These are phyloP conservation scores for Hypomyces perniciosus DNA, from an alignment of 2,329 filamentous ascomycete species.

Conservation along the genomic window DNA sequence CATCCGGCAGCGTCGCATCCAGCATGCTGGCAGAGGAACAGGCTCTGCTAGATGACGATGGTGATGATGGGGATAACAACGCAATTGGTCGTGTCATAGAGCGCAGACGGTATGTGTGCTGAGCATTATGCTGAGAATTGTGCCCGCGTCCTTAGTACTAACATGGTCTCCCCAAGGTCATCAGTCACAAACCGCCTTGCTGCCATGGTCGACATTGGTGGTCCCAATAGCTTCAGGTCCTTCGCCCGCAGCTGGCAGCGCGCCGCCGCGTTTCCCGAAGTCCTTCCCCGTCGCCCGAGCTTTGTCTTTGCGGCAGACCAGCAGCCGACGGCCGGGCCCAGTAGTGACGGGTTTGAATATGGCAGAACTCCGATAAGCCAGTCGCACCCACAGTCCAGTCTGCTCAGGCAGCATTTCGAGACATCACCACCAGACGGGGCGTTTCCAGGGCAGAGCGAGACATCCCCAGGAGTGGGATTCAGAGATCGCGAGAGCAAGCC, in stretches of 20 bases:
- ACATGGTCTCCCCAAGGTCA: conserved; percentile 35
- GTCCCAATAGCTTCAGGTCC: conserved; percentile 89
- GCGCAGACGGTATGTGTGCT: conserved; percentile 24
- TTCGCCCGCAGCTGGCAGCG: conserved; percentile 91
- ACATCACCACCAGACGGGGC: conserved; percentile 24
- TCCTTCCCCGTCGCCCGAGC: conserved; percentile 71
- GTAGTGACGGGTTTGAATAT: conserved; percentile 34
- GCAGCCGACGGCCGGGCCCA: conserved; percentile 8
- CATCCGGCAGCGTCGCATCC: conserved; percentile 36
- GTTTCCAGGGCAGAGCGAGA: conserved; percentile 19
- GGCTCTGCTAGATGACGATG: conserved; percentile 38
- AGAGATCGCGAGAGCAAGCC: conserved; percentile 44
- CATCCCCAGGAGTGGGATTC: conserved; percentile 23
- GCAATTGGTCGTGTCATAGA: conserved; percentile 11
- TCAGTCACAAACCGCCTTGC: conserved; percentile 53
- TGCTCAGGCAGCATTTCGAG: conserved; percentile 49
- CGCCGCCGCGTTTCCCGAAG: conserved; percentile 81
- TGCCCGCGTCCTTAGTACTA: too few species aligned
- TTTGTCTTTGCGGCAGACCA: conserved; percentile 62
- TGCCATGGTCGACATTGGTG: conserved; percentile 66
- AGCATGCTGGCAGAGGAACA: conserved; percentile 40
- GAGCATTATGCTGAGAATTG: background rate
- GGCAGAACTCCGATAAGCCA: conserved; percentile 34
- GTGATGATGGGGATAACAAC: conserved; percentile 27
- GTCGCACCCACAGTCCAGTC: conserved; percentile 32